Evolutionary conservation across 352 stramenopile genomes (phyloP).

Genomic region (Globisporangium nodosum): DNA sequence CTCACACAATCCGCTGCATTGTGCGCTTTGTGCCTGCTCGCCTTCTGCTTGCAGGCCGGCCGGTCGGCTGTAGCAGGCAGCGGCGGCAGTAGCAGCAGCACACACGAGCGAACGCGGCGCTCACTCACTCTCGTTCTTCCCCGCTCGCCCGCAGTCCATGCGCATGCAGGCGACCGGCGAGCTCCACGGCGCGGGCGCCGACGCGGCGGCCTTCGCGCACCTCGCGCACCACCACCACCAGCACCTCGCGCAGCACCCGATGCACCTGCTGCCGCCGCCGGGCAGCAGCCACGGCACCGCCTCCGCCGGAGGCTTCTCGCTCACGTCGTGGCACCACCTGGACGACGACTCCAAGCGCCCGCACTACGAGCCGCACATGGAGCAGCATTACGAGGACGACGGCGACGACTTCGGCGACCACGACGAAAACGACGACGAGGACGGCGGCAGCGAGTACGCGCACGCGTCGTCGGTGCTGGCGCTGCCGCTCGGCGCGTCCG

Average conservation of each 20-base stretch:
- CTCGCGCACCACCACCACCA: conserved; percentile 13
- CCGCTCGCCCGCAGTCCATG: conserved; percentile 16
- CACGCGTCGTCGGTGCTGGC: conserved; percentile 8
- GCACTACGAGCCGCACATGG: conserved; percentile 4
- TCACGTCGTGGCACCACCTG: conserved; percentile 6
- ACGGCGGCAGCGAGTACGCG: not conserved
- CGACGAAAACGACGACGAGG: not conserved
- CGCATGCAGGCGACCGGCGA: conserved; percentile 30
- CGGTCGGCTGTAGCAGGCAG: not conserved
- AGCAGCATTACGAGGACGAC: conserved; percentile 6
- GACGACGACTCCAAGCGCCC: conserved; percentile 7
- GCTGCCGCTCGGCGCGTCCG: not conserved
- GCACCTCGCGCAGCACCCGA: conserved; percentile 19
- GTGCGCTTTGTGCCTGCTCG: not conserved
- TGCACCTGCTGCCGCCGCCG: conserved; percentile 17
- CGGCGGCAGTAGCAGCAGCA: not conserved
- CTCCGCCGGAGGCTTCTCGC: not conserved
- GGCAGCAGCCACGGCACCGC: conserved; percentile 1
- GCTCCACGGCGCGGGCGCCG: conserved; percentile 16
- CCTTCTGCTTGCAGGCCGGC: too few species aligned
- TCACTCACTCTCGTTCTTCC: conserved; percentile 10
- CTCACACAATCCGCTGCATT: not conserved
- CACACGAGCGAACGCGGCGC: not conserved
- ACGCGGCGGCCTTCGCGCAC: conserved; percentile 14
- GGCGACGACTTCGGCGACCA: conserved; percentile 2